These are phyloP conservation scores for Backusella australiensis DNA, from an alignment of 192 early-diverging fungal genomes.

Conservation along the genomic window DNA sequence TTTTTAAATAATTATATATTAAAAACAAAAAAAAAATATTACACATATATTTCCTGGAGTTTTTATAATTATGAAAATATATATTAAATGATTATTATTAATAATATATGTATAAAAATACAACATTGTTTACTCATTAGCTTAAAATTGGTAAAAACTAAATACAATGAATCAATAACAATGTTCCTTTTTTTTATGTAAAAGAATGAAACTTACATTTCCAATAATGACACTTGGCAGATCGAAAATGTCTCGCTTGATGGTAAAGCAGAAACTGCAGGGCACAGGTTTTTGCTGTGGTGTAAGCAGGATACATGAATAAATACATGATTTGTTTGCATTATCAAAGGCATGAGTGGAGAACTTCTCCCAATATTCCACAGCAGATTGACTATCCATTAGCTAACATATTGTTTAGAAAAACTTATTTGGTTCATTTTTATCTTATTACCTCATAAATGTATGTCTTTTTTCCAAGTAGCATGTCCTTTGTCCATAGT, in stretches of 20 bases:
- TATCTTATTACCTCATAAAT: constrained; percentile 65
- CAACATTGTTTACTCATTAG: background rate
- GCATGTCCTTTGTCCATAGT: constrained; percentile 82
- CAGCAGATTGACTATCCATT: constrained; percentile 91
- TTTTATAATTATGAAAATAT: background rate
- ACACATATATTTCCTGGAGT: background rate
- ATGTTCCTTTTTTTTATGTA: background rate
- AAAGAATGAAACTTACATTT: constrained; percentile 44
- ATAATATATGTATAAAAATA: background rate
- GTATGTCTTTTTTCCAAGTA: constrained; percentile 76
- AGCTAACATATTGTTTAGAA: constrained; percentile 46
- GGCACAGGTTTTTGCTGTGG: constrained; percentile 71
- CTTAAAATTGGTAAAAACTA: constrained; percentile 27
- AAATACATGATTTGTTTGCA: constrained; percentile 84
- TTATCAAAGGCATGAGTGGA: constrained; percentile 91
- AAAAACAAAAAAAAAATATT: background rate
- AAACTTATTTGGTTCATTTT: background rate
- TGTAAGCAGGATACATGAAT: constrained; percentile 79
- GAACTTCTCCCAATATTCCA: constrained; percentile 96
- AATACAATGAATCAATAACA: background rate
- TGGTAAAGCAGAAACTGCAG: constrained; percentile 94
- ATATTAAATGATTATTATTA: background rate
- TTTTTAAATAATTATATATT: background rate
- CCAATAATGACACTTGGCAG: constrained; percentile 87
- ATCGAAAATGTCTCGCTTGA: constrained; percentile 96